Conservation (phyloP, 139 green algal species). For the Spirogloea muscicola region DNA sequence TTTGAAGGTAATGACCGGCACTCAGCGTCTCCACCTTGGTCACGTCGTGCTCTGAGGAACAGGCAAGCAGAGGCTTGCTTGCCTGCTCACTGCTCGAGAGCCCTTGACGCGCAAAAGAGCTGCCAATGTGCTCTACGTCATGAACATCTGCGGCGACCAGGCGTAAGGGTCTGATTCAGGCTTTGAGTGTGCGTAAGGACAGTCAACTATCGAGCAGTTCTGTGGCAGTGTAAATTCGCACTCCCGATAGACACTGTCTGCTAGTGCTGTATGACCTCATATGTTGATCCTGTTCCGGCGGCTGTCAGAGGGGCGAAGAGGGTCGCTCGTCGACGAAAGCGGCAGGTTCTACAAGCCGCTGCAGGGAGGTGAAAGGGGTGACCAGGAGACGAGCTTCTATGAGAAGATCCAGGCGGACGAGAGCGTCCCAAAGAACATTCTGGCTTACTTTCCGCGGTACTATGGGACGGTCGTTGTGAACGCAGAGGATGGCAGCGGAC, state of each 20-base stretch:
- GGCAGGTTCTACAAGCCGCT: conserved; percentile 28
- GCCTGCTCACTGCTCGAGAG: neutral
- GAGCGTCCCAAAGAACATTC: conserved; percentile 8
- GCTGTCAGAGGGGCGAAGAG: conserved; percentile 11
- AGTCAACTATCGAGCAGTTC: too few relatives aligned
- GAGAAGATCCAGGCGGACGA: conserved; percentile 3
- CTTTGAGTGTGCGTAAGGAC: too few relatives aligned
- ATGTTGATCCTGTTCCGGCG: neutral
- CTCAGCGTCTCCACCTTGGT: neutral
- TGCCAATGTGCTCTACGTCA: too few relatives aligned
- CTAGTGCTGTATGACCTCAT: neutral
- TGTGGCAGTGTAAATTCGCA: neutral
- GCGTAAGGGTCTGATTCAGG: too few relatives aligned
- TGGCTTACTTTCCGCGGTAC: conserved; percentile 1
- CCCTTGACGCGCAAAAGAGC: too few relatives aligned
- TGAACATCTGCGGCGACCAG: too few relatives aligned
- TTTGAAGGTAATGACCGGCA: conserved; percentile 34
- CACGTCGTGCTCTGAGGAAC: neutral
- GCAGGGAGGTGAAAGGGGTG: conserved; percentile 15
- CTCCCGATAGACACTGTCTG: neutral
- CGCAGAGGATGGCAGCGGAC: neutral
- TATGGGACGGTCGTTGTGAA: conserved; percentile 5
- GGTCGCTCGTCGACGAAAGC: conserved; percentile 27
- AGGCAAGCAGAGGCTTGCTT: neutral
- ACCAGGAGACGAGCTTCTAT: conserved; percentile 28